These are phyloP conservation scores for Acer saccharum DNA, from an alignment of 345 rosid genomes.

Conservation along the genomic window DNA sequence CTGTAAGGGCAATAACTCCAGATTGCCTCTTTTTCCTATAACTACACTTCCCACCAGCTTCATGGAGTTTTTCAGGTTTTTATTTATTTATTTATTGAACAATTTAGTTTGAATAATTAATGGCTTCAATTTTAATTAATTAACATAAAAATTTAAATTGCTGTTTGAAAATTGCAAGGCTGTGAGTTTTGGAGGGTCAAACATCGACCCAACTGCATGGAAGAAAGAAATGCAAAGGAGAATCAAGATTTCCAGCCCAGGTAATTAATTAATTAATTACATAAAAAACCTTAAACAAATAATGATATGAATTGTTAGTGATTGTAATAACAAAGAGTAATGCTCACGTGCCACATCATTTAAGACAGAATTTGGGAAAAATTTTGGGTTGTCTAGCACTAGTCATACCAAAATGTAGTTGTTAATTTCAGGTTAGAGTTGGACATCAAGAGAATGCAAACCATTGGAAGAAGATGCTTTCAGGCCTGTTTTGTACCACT, in stretches of 20 bases:
- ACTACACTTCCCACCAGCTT: conserved; percentile 67
- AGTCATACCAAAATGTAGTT: background rate
- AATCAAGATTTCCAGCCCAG: conserved; percentile 23
- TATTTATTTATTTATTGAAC: background rate
- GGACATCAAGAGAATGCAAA: conserved; percentile 18
- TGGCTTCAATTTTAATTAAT: background rate
- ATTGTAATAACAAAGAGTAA: background rate
- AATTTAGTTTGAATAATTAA: background rate
- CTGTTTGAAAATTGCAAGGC: conserved; percentile 7
- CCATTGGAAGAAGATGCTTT: conserved; percentile 22
- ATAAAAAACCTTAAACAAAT: no score
- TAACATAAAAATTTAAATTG: background rate
- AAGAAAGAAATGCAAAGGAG: conserved; percentile 26
- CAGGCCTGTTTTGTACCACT: conserved; percentile 17
- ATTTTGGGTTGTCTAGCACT: no score
- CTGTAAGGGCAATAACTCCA: conserved; percentile 63
- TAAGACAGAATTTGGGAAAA: no score
- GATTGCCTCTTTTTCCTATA: conserved; percentile 68
- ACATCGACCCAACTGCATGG: conserved; percentile 26
- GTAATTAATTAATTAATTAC: background rate
- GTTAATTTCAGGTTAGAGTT: conserved; percentile 17
- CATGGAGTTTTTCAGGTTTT: conserved; percentile 64
- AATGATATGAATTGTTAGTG: no score
- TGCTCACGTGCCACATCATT: no score
- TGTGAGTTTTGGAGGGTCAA: conserved; percentile 24